phyloP scores from a whole-genome alignment of 164 flowering plant species.

The Platanus orientalis region DNA sequence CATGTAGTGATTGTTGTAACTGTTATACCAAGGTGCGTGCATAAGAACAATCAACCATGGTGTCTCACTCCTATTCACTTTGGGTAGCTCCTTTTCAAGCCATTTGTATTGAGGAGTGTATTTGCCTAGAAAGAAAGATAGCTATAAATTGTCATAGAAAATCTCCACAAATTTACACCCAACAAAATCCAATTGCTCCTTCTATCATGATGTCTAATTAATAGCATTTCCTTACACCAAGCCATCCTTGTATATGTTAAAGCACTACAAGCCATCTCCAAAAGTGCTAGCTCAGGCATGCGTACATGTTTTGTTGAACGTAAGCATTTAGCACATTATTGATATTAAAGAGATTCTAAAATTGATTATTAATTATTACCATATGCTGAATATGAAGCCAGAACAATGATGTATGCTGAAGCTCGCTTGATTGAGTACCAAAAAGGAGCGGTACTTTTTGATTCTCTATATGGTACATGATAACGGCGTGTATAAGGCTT shows the following conservation, averaged over 20 bases:
- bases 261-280: no score
- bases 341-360: no score
- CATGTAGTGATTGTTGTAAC: constrained; percentile 71
- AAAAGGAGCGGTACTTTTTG: constrained; percentile 51
- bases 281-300: no score
- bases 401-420: constrained; percentile 70
- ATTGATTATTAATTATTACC: no score
- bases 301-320: no score
- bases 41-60: constrained; percentile 85
- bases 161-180: no score
- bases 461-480: constrained; percentile 52
- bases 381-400: constrained; percentile 71
- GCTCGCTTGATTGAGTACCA: constrained; percentile 93
- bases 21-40: constrained; percentile 69
- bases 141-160: neutral
- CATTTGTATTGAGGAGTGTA: constrained; percentile 76
- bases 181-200: no score
- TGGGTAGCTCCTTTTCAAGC: constrained; percentile 58
- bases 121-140: constrained; percentile 28
- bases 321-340: no score
- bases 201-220: neutral
- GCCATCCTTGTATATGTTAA: no score
- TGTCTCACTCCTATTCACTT: constrained; percentile 73
- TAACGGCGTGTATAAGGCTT: constrained; percentile 56
- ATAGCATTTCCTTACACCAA: no score